A percentile compares a stretch with the other conserved stretches of the same genome.
Conservation (phyloP, 2,329 filamentous ascomycete genomes). For the Apiospora koreana region DNA sequence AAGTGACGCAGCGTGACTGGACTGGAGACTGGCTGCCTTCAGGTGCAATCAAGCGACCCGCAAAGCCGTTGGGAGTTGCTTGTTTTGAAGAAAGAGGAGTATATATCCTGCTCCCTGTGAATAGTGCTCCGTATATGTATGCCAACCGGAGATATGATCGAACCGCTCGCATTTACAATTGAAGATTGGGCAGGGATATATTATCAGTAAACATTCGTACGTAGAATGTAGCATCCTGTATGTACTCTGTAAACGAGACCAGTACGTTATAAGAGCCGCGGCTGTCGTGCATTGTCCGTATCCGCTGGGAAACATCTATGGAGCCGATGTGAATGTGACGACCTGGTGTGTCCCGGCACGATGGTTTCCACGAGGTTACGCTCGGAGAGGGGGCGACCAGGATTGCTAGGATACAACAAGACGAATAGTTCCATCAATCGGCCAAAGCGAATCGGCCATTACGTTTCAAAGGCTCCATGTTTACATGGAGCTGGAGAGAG, state of each 20-base stretch:
- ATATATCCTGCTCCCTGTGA: not conserved
- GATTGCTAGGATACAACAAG: not conserved
- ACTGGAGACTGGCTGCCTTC: not conserved
- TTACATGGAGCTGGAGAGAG: not conserved
- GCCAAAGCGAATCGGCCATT: not conserved
- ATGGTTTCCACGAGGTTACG: constrained; percentile 8
- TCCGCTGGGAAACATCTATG: not conserved
- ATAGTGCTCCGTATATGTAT: not conserved
- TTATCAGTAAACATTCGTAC: not conserved
- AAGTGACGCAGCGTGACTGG: not conserved
- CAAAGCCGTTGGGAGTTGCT: not conserved
- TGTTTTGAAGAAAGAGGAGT: not conserved
- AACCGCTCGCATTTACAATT: not conserved
- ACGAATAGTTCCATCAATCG: not conserved
- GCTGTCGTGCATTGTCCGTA: constrained; percentile 1
- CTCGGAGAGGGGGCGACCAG: not conserved
- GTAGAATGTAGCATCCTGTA: not conserved
- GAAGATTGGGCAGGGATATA: not conserved
- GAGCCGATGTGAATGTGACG: not conserved
- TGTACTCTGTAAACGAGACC: not conserved
- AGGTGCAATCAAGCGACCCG: not conserved
- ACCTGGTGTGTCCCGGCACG: constrained; percentile 7
- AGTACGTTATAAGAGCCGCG: not conserved
- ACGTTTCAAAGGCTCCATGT: constrained; percentile 7
- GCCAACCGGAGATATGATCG: constrained; percentile 1